Base-by-base conservation (phyloP, 805 yeast genomes). In the Yamadazyma endophytica region DNA sequence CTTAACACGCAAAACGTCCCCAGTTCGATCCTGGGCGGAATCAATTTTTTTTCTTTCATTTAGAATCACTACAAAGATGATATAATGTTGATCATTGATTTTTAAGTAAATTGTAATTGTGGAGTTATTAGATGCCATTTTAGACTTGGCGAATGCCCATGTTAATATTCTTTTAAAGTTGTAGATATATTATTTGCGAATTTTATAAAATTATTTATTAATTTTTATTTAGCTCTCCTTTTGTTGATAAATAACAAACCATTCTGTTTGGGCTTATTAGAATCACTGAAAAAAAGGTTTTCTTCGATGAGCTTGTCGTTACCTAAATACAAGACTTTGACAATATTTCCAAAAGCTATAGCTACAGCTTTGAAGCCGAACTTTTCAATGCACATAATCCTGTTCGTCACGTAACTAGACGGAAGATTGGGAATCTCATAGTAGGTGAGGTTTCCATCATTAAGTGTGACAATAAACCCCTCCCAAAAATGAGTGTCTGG, bases 1-100 rank as follows among this genome's bases (percentile, higher is more conserved):
- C 96, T 86, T 89, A 87, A 88, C 97, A 89, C 96, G 96, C 96
- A 87, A 92, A 85, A 85, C 88, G 97, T 90, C 97, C 96, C 97
- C 97, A 88, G 97, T 90, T 90, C 97, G 97, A 90, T 87, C 97
- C 97, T 89, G 97, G 97, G 97, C 88, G 84, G 80, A 85, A 82
- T 88, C 96, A 88, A 46, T 54, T 57, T 58, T 69, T 66, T 61
- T 50, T 40, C 27, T 21, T 8, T 32, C 28, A 18, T 27, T 31
- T 24, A 16, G 9, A n/a, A n/a, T n/a, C n/a, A n/a, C n/a, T n/a
- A n/a, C n/a, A n/a, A n/a, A n/a, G n/a, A n/a, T n/a, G n/a, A n/a
- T n/a, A n/a, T n/a, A n/a, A n/a, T n/a, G n/a, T n/a, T n/a, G n/a
- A n/a, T n/a, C n/a, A n/a, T n/a, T n/a, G n/a, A n/a, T n/a, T n/a